A percentile compares a stretch with the other conserved stretches of the same genome.
These are phyloP conservation scores for Grigorovia yakushimaensis DNA, from an alignment of 805 yeast genomes.

Conservation along the genomic window DNA sequence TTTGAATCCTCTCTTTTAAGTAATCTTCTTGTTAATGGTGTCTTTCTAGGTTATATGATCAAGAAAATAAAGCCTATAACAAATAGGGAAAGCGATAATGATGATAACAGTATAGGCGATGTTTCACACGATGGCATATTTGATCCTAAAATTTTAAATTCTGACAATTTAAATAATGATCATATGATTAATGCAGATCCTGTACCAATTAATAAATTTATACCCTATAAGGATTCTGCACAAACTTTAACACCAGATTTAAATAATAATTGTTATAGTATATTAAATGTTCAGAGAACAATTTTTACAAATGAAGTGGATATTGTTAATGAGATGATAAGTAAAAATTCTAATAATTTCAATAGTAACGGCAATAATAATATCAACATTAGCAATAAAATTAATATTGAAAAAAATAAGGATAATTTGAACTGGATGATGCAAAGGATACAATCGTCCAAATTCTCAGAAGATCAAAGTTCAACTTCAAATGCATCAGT, in stretches of 20 bases:
- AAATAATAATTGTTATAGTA: not conserved
- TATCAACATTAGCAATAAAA: not conserved
- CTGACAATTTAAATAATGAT: conserved; percentile 1
- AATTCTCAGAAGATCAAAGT: conserved; percentile 9
- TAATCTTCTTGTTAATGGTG: conserved; percentile 16
- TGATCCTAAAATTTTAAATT: not conserved
- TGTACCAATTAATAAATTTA: conserved; percentile 10
- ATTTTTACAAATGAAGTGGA: not conserved
- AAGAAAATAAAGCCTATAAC: not conserved
- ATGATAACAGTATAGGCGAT: not conserved
- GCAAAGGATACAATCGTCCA: conserved; percentile 1
- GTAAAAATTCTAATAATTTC: too few relatives aligned
- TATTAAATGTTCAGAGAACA: not conserved
- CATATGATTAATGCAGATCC: not conserved
- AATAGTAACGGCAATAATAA: not conserved
- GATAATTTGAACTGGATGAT: conserved; percentile 1
- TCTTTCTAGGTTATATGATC: conserved; percentile 9
- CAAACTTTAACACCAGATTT: conserved; percentile 26
- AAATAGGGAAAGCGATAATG: not conserved
- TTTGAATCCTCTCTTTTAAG: conserved; percentile 15
- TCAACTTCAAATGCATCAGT: conserved; percentile 24
- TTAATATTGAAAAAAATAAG: not conserved
- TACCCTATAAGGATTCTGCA: conserved; percentile 25
- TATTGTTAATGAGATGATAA: not conserved
- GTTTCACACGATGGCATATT: conserved; percentile 2